Evolutionary conservation across 1,284 basidiomycete genomes (phyloP), one percentile per base, ranked within the genome.

Genomic region (Pseudozyma tsukubaensis): DNA sequence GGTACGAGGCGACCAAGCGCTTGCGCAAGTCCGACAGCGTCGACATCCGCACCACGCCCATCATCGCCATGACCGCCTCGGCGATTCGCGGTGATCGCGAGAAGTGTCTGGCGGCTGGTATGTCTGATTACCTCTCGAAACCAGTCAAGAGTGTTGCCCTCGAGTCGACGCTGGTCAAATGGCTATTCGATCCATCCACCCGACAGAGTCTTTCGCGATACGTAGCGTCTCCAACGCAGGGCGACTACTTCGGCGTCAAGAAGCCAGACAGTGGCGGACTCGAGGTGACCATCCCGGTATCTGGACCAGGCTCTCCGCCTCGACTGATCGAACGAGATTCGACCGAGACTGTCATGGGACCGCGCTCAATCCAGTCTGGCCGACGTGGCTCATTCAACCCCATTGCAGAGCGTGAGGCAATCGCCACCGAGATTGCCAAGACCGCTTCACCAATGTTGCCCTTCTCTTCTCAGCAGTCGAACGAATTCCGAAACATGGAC

Each of bases 101-200:
- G 52, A 75, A 79, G 52, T 82, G 81, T 36, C 60, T 81, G 11
- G 71, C 72, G 6, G 76, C 78, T 0, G 77, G 80, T 39, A 82
- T 83, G 80, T 74, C 72, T 12, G 81, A 83, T 50, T 83, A 81
- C 42, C 68, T 83, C 21, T 73, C 74, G 16, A 83, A 83, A 54
- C 81, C 81, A 14, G 79, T 83, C 56, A 82, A 81, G 68, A 72
- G 74, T 32, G 66, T 61, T 4, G 78, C 77, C 5, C 62, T 83
- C 7, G 80, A 81, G 59, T 49, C 66, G 21, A 82, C 77, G 47
- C 56, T 82, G 39, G 74, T 75, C 52, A 72, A 72, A 37, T 82
- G 80, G 80, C 60, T 82, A 13, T 82, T 77, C 21, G 80, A 82
- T 44, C 67, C 70, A 11, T 72, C 72, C 8, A 76, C 79, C 1